phyloP scores from a whole-genome alignment of 306 rosid genomes.

The Malus fusca region DNA sequence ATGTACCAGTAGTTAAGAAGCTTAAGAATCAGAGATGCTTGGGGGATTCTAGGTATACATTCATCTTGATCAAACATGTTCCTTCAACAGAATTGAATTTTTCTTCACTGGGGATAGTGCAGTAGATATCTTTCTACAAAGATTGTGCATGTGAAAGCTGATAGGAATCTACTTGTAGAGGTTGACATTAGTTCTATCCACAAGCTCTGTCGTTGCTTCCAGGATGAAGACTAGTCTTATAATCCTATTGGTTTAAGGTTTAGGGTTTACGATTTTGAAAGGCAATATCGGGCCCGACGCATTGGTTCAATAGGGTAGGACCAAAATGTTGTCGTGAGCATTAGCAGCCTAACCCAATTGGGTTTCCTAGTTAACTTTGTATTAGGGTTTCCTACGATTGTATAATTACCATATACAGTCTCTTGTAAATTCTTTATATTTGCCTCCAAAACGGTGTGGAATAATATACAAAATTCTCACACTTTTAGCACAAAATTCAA shows the following conservation, averaged over 20 bases:
- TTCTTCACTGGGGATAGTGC: slow-evolving; percentile 8
- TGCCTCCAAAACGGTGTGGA: too few relatives aligned
- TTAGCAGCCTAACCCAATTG: too few relatives aligned
- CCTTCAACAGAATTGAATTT: slow-evolving; percentile 8
- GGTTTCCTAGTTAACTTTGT: too few relatives aligned
- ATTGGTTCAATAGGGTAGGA: too few relatives aligned
- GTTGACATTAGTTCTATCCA: slow-evolving; percentile 96
- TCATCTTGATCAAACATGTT: background rate
- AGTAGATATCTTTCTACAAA: slow-evolving; percentile 22
- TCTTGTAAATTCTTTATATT: too few relatives aligned
- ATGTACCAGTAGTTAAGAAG: slow-evolving; percentile 95
- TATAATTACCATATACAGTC: too few relatives aligned
- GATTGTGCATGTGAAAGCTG: slow-evolving; percentile 99
- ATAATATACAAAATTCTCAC: too few relatives aligned
- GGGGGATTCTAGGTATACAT: slow-evolving; percentile 81
- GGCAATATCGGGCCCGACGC: too few relatives aligned
- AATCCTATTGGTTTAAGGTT: background rate
- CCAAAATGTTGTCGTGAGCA: too few relatives aligned
- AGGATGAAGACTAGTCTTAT: slow-evolving; percentile 60
- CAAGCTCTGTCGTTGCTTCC: slow-evolving; percentile 88
- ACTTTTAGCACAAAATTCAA: too few relatives aligned
- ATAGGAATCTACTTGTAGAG: slow-evolving; percentile 96
- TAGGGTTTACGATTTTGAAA: too few relatives aligned
- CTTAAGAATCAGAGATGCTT: slow-evolving; percentile 97
- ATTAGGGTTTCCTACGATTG: too few relatives aligned